Evolutionary conservation across 352 stramenopile genomes (phyloP).

Genomic region (Phytophthora sansomeana): DNA sequence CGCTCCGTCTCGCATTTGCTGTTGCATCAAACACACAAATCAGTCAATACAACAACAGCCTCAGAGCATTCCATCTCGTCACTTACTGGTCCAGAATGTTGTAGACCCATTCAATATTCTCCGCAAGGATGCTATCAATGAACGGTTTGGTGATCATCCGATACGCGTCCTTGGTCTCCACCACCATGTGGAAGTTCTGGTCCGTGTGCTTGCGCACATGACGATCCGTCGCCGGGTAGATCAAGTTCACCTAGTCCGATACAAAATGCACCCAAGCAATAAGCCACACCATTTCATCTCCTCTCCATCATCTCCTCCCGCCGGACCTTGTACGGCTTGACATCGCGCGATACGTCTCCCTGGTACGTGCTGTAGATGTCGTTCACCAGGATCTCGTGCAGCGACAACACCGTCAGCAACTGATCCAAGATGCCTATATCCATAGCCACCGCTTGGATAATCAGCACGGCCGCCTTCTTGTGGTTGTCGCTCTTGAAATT

Average conservation of each 20-base stretch:
- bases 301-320: not conserved
- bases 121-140: conserved; percentile 76
- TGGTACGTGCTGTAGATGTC: conserved; percentile 88
- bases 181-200: conserved; percentile 84
- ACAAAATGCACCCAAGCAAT: not conserved
- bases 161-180: conserved; percentile 86
- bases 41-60: conserved; percentile 8
- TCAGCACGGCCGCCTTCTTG: conserved; percentile 71
- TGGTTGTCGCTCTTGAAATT: conserved; percentile 71
- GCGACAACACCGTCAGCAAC: conserved; percentile 63
- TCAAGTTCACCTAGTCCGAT: conserved; percentile 70
- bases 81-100: conserved; percentile 91
- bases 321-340: conserved; percentile 80
- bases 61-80: not conserved
- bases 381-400: conserved; percentile 79
- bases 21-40: not conserved
- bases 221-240: conserved; percentile 80
- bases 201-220: conserved; percentile 88
- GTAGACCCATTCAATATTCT: conserved; percentile 90
- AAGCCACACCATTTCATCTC: not conserved
- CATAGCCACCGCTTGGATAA: conserved; percentile 73
- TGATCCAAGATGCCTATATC: conserved; percentile 48
- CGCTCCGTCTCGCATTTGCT: conserved; percentile 86
- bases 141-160: conserved; percentile 73
- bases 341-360: conserved; percentile 66